Evolutionary conservation across 2,329 filamentous ascomycete species (phyloP).

Genomic region (Penicillium sp.): DNA sequence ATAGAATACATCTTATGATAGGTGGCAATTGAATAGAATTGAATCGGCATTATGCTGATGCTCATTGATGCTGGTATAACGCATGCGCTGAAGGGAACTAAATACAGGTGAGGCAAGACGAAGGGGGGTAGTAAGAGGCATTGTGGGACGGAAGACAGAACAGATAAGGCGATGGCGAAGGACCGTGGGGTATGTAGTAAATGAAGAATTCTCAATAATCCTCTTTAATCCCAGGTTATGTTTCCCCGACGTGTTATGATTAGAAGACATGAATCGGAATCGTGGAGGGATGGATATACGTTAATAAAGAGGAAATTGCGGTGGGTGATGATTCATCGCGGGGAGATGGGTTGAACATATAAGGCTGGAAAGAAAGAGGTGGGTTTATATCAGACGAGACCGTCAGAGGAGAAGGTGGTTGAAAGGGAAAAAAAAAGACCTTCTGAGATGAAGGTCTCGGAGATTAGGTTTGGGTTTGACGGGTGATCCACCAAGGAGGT

Average conservation of each 20-base stretch:
- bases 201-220: neutral
- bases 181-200: conserved; percentile 3
- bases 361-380: neutral
- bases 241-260: conserved; percentile 12
- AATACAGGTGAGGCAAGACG: conserved; percentile 18
- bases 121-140: conserved; percentile 7
- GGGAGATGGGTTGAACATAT: neutral
- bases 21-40: conserved; percentile 4
- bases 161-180: conserved; percentile 5
- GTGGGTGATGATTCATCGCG: neutral
- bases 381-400: neutral
- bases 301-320: conserved; percentile 3
- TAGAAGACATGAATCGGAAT: conserved; percentile 5
- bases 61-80: conserved; percentile 29
- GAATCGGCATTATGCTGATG: conserved; percentile 26
- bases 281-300: conserved; percentile 3
- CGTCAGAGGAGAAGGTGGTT: neutral
- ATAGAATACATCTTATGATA: neutral
- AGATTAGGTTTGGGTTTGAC: neutral
- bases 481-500: neutral
- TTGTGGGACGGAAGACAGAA: conserved; percentile 8
- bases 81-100: conserved; percentile 28
- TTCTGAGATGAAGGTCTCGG: neutral
- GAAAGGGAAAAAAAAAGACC: neutral
- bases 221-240: conserved; percentile 1